Base-by-base conservation (phyloP, 2,329 filamentous ascomycete species). In the Colletotrichum navitas region DNA sequence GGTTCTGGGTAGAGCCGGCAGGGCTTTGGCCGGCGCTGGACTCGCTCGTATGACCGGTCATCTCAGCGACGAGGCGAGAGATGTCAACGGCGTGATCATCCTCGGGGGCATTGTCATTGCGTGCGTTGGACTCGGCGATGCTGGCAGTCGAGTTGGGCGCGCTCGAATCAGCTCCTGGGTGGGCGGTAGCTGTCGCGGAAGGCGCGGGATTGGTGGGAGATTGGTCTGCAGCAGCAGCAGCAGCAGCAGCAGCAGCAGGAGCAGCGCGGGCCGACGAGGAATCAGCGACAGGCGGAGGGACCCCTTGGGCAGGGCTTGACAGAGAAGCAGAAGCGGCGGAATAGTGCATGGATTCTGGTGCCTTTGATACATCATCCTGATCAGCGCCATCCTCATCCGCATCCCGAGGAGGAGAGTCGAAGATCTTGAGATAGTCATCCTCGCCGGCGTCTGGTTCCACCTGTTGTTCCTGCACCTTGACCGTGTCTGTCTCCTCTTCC, bases 381-480 rank as follows among this genome's bases (percentile, higher is more conserved):
- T 74, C 77, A 68, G 74, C 74, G 74, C 72, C 75, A 77, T 80
- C 78, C 75, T 78, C 80, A 73, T 79, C 79, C 71, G 78, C 81
- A 73, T 75, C 79, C 56, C 76, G 80, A 76, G 81, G 80, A 68
- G 84, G 83, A 68, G 86, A 87, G 78, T 87, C 83, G 82, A 86
- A 85, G 47, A 81, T 84, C 77, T 83, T 86, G 76, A 84, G 83
- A 80, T 87, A 85, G 75, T 87, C 85, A 81, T 86, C 85, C 77
- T 81, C 83, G 78, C 78, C 66, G 55, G 76, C 70, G 49, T 76
- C 78, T 47, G 75, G 73, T 26, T 76, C 76, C 55, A 72, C 68
- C 62, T 78, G 77, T 67, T 76, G 76, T 71, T 76, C 73, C 61
- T 76, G 79, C 55, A 74, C 76, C 68, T 78, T 78, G 52, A 75